A percentile compares a stretch with the other conserved stretches of the same genome.
Evolutionary conservation across 129 eudicot species (phyloP).

Genomic region (Dittrichia graveolens): DNA sequence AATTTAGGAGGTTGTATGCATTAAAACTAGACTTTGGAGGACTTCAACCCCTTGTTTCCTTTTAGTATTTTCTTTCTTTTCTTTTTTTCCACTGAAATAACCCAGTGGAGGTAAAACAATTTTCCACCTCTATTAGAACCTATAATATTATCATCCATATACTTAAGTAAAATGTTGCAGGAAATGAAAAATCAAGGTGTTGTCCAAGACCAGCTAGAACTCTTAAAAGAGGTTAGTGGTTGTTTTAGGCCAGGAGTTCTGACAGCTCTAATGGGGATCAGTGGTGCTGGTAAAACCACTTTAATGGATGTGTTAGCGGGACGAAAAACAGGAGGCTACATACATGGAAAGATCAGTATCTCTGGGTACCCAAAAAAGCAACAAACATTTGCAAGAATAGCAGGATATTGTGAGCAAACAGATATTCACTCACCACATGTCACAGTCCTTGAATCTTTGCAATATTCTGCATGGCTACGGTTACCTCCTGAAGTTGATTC

Average conservation of each 20-base stretch:
- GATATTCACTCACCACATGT: constrained; percentile 93
- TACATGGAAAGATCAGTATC: constrained; percentile 64
- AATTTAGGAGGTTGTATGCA: too few relatives aligned
- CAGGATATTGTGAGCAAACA: constrained; percentile 91
- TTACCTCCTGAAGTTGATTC: constrained; percentile 71
- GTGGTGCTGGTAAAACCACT: constrained; percentile 97
- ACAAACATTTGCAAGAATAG: constrained; percentile 88
- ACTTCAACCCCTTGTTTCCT: too few relatives aligned
- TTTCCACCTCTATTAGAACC: not conserved
- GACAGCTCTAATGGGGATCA: constrained; percentile 88
- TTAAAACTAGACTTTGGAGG: too few relatives aligned
- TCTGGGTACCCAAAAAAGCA: constrained; percentile 90
- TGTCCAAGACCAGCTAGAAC: constrained; percentile 54
- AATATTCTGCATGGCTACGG: constrained; percentile 87
- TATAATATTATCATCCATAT: constrained; percentile 1
- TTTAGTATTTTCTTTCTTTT: too few relatives aligned
- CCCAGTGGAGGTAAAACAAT: too few relatives aligned
- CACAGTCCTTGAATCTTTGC: constrained; percentile 71
- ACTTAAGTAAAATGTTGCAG: constrained; percentile 35
- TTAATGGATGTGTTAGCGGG: constrained; percentile 90
- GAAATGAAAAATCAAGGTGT: constrained; percentile 87
- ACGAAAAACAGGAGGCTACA: constrained; percentile 84
- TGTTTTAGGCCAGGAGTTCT: constrained; percentile 90
- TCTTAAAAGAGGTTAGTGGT: constrained; percentile 78
- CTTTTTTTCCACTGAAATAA: too few relatives aligned